phyloP scores from a whole-genome alignment of 1,139 yeast genomes.

The Geotrichum aggregatum region DNA sequence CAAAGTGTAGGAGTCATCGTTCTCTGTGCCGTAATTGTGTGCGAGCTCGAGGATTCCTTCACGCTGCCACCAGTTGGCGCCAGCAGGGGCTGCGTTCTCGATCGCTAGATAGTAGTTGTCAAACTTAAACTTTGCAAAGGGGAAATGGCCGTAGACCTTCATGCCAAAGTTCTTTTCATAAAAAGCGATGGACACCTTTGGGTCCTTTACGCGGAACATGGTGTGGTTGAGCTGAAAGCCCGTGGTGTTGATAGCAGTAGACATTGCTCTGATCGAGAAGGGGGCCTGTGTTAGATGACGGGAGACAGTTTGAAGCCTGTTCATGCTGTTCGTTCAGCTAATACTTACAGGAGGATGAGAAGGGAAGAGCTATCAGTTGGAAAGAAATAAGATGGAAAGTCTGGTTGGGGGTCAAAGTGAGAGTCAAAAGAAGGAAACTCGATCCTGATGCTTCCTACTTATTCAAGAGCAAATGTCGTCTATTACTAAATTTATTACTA shows the following conservation, averaged over 20 bases:
- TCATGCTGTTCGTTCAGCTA: conserved; percentile 3
- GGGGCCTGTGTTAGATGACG: conserved; percentile 4
- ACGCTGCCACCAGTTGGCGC: conserved; percentile 53
- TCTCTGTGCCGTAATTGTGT: conserved; percentile 73
- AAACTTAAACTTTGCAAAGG: conserved; percentile 54
- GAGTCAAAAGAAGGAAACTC: no score
- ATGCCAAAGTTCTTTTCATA: conserved; percentile 75
- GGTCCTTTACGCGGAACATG: conserved; percentile 76
- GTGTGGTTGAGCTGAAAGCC: conserved; percentile 36
- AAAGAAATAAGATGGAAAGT: not conserved
- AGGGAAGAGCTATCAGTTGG: not conserved
- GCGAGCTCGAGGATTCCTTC: conserved; percentile 81
- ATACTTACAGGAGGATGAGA: not conserved
- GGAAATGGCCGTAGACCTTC: conserved; percentile 52
- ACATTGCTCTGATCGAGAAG: conserved; percentile 11
- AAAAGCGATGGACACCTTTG: conserved; percentile 65
- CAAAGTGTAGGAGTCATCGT: conserved; percentile 52
- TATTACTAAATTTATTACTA: no score
- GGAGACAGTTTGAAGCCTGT: conserved; percentile 6
- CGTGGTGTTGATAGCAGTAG: conserved; percentile 21
- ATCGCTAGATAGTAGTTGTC: conserved; percentile 67
- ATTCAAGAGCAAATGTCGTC: no score
- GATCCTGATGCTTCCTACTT: no score
- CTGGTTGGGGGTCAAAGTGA: not conserved
- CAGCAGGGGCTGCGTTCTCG: conserved; percentile 46